Evolutionary conservation across 805 yeast genomes (phyloP), one percentile per base, ranked within the genome.

Genomic region (Barnettozyma sucrosica): DNA sequence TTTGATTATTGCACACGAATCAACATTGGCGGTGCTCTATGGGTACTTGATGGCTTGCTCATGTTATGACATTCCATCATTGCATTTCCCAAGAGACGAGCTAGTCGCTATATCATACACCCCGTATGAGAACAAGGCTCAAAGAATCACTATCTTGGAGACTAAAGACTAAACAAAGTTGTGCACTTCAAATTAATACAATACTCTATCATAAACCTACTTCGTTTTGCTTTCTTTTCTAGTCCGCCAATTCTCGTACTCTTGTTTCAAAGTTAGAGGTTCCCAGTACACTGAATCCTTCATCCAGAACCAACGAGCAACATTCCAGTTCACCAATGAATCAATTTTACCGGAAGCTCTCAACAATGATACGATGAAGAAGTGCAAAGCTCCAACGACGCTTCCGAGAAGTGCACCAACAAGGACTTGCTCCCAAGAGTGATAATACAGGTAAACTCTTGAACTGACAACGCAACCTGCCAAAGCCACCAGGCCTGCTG

Each of bases 21-120:
- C 95, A 1, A 85, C 93, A 3, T 74, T 95, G 53, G 74, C 90
- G 51, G 96, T 93, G 5, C 76, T 93, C 45, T 93, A 89, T 59
- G 99, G 98, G 4, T 93, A 93, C 66, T 72, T 92, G 57, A 88
- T 93, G 96, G 93, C 97, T 7, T 83, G 88, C 55, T 79, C 92
- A 2, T 86, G 93, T 56, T 74, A 75, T 51, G 97, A 90, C 56
- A 89, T 93, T 49, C 97, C 99, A 6, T 69, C 71, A 36, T 70
- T 92, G 45, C 71, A 78, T 51, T 90, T 93, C 66, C 82, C 92
- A 34, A 79, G 87, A 48, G 79, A 86, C 62, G 93, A 89, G 59
- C 76, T 93, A 45, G 86, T 90, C 51, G 96, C 92, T 66, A 82
- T 93, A 33, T 77, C 85, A 37, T 90, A 89, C 64, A 84, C 85